Evolutionary conservation across 306 rosid species (phyloP), one percentile per base, ranked within the genome.

Genomic region (Prunus armeniaca): DNA sequence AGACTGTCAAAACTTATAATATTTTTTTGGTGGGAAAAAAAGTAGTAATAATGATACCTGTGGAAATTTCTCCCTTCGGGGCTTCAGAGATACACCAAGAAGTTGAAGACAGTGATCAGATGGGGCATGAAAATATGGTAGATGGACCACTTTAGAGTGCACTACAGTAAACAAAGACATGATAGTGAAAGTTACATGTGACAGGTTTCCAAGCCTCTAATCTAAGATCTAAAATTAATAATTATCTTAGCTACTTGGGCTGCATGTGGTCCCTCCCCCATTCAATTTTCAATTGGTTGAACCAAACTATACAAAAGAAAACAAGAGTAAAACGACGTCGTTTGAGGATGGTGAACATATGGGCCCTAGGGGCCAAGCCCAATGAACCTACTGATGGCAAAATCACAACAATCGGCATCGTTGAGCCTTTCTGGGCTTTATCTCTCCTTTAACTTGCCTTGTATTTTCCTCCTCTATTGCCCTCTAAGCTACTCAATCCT

Each of bases 401-500:
- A 66, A 18, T 9, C 20, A 11, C 10, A 45, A n/a, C 24, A n/a
- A 73, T 74, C 27, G 27, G 20, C 45, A 46, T 58, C 2, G 17
- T 52, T 61, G 3, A 74, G 43, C 71, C 52, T 45, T 66, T 19
- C 5, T 43, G 28, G 57, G 25, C 28, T 41, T 8, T 22, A 57
- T 47, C 65, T 24, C 71, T 3, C 27, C 54, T 47, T 71, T 77
- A 46, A 77, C 84, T 84, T 91, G 80, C 89, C 89, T 86, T 88
- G 86, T 73, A 28, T 64, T 70, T 84, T 79, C 71, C 80, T 72
- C 82, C 69, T 80, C 24, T 70, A 78, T 84, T 88, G 72, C 92
- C 91, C 83, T 85, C 76, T 62, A 91, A 93, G 93, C 87, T 88
- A 88, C 96, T 90, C 98, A 90, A 88, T 45, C 73, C 30, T 4